Evolutionary conservation across 2,329 filamentous ascomycete species (phyloP).

Genomic region (Aspergillus sp.): DNA sequence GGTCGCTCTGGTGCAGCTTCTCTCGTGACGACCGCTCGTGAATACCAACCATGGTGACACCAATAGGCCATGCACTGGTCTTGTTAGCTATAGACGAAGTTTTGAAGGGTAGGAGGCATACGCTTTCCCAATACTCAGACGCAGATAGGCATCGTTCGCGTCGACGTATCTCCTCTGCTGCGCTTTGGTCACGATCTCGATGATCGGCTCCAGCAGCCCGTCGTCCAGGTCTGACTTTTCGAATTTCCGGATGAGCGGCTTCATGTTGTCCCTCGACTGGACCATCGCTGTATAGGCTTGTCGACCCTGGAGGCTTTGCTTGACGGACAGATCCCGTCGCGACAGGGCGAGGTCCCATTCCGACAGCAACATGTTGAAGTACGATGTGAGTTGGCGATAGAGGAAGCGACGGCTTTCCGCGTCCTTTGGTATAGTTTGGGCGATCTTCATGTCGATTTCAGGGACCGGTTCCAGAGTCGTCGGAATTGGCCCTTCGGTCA

Average conservation of each 20-base stretch:
- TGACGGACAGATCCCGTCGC: conserved; percentile 45
- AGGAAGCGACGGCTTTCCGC: conserved; percentile 59
- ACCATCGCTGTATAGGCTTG: conserved; percentile 76
- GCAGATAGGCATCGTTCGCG: conserved; percentile 89
- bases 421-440: conserved; percentile 53
- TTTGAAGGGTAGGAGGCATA: conserved; percentile 17
- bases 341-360: conserved; percentile 78
- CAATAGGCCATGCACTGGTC: conserved; percentile 79
- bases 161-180: conserved; percentile 90
- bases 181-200: conserved; percentile 85
- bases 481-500: conserved; percentile 72
- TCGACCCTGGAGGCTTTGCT: conserved; percentile 69
- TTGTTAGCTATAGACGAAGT: conserved; percentile 7
- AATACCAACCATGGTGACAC: conserved; percentile 99
- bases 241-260: conserved; percentile 79
- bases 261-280: conserved; percentile 78
- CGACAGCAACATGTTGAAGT: conserved; percentile 89
- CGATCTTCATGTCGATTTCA: conserved; percentile 82
- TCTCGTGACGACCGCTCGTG: conserved; percentile 93
- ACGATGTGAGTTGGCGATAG: conserved; percentile 80
- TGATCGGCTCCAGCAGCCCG: conserved; percentile 67
- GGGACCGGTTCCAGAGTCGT: conserved; percentile 71
- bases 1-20: conserved; percentile 73
- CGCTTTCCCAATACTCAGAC: conserved; percentile 88
- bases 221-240: conserved; percentile 73